These are phyloP conservation scores for Lentinula lateritia DNA, from an alignment of 768 basidiomycete species.

Conservation along the genomic window DNA sequence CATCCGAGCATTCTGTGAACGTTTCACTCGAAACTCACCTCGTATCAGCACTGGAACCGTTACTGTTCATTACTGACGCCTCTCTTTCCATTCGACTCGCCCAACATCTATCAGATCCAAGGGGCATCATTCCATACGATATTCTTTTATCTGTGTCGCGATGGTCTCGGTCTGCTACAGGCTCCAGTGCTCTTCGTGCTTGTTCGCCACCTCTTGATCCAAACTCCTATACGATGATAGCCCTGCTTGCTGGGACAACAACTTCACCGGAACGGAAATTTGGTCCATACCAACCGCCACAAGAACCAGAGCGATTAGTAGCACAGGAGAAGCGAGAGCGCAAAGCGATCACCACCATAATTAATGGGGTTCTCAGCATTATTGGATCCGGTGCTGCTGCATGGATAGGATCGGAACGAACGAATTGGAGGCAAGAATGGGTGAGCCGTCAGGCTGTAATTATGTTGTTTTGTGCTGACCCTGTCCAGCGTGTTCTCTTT, in stretches of 20 bases:
- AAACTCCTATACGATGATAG: slow-evolving; percentile 59
- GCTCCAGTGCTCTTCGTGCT: slow-evolving; percentile 26
- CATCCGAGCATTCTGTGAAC: slow-evolving; percentile 28
- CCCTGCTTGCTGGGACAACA: slow-evolving; percentile 70
- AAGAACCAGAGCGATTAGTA: slow-evolving; percentile 42
- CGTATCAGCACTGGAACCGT: slow-evolving; percentile 36
- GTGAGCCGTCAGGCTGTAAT: slow-evolving; percentile 34
- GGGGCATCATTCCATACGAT: slow-evolving; percentile 53
- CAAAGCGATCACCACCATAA: slow-evolving; percentile 60
- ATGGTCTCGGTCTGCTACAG: slow-evolving; percentile 59
- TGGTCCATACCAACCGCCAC: slow-evolving; percentile 40
- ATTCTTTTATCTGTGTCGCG: slow-evolving; percentile 54
- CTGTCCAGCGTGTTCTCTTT: slow-evolving; percentile 50
- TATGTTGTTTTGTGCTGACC: slow-evolving; percentile 5
- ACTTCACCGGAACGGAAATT: slow-evolving; percentile 78
- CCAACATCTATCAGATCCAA: slow-evolving; percentile 27
- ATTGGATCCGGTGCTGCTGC: slow-evolving; percentile 59
- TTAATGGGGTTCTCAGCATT: slow-evolving; percentile 71
- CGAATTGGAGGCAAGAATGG: slow-evolving; percentile 71
- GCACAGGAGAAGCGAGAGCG: slow-evolving; percentile 46
- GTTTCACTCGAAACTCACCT: slow-evolving; percentile 70
- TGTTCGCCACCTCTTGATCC: slow-evolving; percentile 40
- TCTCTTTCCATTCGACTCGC: slow-evolving; percentile 36
- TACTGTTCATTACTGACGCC: slow-evolving; percentile 40
- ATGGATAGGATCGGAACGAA: slow-evolving; percentile 66